Evolutionary conservation across 2,329 filamentous ascomycete species (phyloP).

Genomic region (Hortaea sp.): DNA sequence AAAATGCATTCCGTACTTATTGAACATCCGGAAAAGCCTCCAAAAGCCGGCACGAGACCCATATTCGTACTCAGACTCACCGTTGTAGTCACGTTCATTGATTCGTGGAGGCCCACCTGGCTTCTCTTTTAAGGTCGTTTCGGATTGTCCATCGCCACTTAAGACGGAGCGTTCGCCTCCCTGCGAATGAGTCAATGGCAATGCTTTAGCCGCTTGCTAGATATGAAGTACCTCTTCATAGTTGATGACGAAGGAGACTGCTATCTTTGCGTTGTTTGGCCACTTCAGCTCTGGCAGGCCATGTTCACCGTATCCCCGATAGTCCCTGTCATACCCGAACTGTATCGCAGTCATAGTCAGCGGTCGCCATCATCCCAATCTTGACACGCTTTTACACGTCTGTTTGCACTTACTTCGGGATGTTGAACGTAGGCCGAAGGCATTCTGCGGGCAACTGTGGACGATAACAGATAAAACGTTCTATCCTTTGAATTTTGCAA

Average conservation of each 20-base stretch:
- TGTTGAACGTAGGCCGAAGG: conserved; percentile 10
- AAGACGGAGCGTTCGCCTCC: conserved; percentile 32
- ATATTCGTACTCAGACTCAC: conserved; percentile 44
- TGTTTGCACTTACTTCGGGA: conserved; percentile 1
- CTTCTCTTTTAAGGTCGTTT: conserved; percentile 31
- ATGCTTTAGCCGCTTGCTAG: too few relatives aligned
- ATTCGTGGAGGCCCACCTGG: conserved; percentile 9
- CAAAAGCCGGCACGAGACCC: conserved; percentile 41
- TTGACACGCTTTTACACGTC: too few relatives aligned
- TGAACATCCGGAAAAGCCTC: conserved; percentile 41
- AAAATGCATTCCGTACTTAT: conserved; percentile 39
- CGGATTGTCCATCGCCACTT: conserved; percentile 30
- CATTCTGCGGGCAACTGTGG: conserved; percentile 3
- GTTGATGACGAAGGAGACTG: conserved; percentile 39
- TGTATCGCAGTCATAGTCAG: too few relatives aligned
- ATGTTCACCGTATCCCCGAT: conserved; percentile 19
- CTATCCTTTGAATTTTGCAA: too few relatives aligned
- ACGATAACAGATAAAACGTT: too few relatives aligned
- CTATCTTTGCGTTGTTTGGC: conserved; percentile 37
- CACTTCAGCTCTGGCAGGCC: conserved; percentile 23
- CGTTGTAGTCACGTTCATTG: conserved; percentile 32
- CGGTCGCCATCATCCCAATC: too few relatives aligned
- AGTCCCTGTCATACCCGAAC: conserved; percentile 15
- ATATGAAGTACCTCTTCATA: conserved; percentile 36
- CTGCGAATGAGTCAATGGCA: conserved; percentile 4